Evolutionary conservation across 2,329 filamentous ascomycete species (phyloP).

Genomic region (Apiospora arundinis): DNA sequence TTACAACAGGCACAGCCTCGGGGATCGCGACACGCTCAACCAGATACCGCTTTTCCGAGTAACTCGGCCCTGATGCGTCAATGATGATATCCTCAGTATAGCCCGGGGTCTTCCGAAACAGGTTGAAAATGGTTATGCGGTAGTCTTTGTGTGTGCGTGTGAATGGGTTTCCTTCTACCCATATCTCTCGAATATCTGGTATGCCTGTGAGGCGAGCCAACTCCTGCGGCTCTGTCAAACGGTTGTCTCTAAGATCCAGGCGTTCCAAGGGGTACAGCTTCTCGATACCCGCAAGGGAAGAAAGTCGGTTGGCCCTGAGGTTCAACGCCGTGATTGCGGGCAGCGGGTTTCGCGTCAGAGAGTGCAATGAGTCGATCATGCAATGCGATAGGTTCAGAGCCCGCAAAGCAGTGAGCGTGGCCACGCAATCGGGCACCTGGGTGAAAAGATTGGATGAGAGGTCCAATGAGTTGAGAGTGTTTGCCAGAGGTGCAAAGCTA

Average conservation of each 20-base stretch:
- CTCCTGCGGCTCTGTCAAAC: constrained; percentile 87
- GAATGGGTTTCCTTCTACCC: constrained; percentile 91
- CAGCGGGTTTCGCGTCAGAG: constrained; percentile 82
- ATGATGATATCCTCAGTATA: constrained; percentile 91
- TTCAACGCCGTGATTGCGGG: constrained; percentile 95
- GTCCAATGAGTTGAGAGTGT: constrained; percentile 90
- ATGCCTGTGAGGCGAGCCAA: constrained; percentile 88
- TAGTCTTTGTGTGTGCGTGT: constrained; percentile 86
- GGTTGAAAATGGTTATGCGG: constrained; percentile 90
- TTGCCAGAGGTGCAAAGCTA: constrained; percentile 82
- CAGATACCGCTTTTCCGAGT: constrained; percentile 82
- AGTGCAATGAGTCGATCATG: constrained; percentile 96
- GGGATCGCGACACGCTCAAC: constrained; percentile 81
- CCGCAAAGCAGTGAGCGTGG: constrained; percentile 83
- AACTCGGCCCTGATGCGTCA: constrained; percentile 83
- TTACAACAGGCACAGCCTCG: constrained; percentile 78
- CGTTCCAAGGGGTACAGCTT: constrained; percentile 87
- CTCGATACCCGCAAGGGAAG: constrained; percentile 88
- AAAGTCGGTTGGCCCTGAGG: constrained; percentile 84
- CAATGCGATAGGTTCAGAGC: constrained; percentile 94
- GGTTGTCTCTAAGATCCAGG: constrained; percentile 90
- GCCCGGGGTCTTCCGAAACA: constrained; percentile 89
- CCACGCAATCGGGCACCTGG: constrained; percentile 92
- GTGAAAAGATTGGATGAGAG: constrained; percentile 91
- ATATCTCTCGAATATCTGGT: constrained; percentile 90